phyloP scores from a whole-genome alignment of 179 eudicot genomes.

The Silene noctiflora region DNA sequence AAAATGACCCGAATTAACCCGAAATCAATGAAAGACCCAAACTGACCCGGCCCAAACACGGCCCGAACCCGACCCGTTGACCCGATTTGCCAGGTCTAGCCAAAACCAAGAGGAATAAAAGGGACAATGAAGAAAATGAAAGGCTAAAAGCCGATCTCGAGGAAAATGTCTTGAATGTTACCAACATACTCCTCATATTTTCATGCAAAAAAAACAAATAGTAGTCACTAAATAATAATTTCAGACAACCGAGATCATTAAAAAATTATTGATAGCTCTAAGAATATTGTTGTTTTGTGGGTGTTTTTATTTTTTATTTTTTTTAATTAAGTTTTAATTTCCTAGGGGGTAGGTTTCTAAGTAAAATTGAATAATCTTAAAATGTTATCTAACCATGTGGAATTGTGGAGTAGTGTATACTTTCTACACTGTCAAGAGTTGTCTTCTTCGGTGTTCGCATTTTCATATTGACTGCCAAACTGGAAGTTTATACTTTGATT shows the following conservation, averaged over 20 bases:
- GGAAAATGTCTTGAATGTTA: conserved; percentile 34
- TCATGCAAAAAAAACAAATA: conserved; percentile 6
- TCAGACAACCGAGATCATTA: conserved; percentile 16
- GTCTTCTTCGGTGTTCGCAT: neutral
- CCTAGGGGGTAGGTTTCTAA: conserved; percentile 6
- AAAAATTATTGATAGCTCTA: conserved; percentile 4
- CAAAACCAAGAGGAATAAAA: conserved; percentile 25
- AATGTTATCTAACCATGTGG: conserved; percentile 13
- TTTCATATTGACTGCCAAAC: neutral
- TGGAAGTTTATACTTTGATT: neutral
- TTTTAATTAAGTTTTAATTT: too few relatives aligned
- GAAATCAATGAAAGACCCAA: too few relatives aligned
- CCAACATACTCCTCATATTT: conserved; percentile 40
- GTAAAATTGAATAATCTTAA: conserved; percentile 1
- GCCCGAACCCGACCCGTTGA: too few relatives aligned
- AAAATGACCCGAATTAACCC: too few relatives aligned
- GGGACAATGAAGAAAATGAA: conserved; percentile 15
- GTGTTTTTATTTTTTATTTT: neutral
- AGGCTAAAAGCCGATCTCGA: conserved; percentile 26
- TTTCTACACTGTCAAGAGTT: conserved; percentile 2
- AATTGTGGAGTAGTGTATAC: neutral
- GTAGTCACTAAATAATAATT: neutral
- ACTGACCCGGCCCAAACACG: too few relatives aligned
- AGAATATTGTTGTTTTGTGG: neutral
- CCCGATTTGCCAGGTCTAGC: too few relatives aligned